Evolutionary conservation across 2,329 filamentous ascomycete species (phyloP).

Genomic region (Alternaria tenuissima): DNA sequence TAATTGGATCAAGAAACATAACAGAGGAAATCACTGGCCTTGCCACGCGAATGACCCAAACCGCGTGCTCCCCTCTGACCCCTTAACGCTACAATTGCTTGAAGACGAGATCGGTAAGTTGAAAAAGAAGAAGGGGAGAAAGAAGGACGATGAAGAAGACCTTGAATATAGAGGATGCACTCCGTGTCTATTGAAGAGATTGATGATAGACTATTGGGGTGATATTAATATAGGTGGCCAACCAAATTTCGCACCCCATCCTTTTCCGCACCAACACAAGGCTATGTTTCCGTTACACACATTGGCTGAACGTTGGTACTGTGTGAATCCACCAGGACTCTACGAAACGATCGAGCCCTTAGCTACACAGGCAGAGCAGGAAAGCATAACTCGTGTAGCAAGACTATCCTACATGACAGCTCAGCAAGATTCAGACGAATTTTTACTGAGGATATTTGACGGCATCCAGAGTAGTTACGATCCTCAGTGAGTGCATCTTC

Average conservation of each 20-base stretch:
- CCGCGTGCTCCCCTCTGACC: background rate
- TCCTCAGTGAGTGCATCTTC: background rate
- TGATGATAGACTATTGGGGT: no score
- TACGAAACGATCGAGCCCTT: fast-evolving
- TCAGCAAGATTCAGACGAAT: background rate
- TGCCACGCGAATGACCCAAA: background rate
- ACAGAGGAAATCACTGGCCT: background rate
- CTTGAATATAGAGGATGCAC: no score
- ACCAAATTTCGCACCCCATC: background rate
- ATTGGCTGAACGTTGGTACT: background rate
- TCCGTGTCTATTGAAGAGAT: no score
- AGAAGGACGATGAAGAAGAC: background rate
- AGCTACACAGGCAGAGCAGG: no score
- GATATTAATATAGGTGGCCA: background rate
- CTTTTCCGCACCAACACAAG: background rate
- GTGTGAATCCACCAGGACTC: background rate
- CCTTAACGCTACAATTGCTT: no score
- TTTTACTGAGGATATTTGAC: background rate
- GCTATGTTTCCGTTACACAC: background rate
- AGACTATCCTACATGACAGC: background rate
- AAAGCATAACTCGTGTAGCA: no score
- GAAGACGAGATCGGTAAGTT: no score
- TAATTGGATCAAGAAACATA: background rate
- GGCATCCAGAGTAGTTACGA: background rate
- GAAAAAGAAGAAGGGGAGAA: background rate